These are phyloP conservation scores for Porcisia hertigi DNA, from an alignment of 208 protist genomes.

Conservation along the genomic window DNA sequence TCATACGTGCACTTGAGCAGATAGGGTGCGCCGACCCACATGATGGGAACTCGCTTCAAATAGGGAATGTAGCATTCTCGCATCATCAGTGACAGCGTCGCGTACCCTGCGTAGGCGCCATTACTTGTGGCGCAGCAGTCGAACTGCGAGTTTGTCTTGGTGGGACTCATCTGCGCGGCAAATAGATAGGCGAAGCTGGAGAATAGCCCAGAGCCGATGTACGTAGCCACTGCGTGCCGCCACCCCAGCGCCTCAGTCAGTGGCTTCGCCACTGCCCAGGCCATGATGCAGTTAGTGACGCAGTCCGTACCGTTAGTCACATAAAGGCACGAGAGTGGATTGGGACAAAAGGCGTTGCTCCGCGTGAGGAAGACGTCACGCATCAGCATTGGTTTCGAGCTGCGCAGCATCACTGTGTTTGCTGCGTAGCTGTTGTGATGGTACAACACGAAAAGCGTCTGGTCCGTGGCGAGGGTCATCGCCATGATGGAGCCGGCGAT, in stretches of 20 bases:
- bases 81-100: slow-evolving; percentile 68
- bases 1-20: slow-evolving; percentile 75
- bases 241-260: slow-evolving; percentile 61
- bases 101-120: slow-evolving; percentile 73
- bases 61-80: slow-evolving; percentile 66
- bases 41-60: slow-evolving; percentile 47
- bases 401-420: slow-evolving; percentile 77
- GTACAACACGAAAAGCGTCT: slow-evolving; percentile 76
- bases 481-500: slow-evolving; percentile 56
- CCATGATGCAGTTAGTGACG: slow-evolving; percentile 54
- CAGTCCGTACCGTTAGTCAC: slow-evolving; percentile 57
- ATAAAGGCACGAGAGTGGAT: slow-evolving; percentile 84
- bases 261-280: slow-evolving; percentile 67
- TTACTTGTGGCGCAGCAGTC: slow-evolving; percentile 77
- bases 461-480: slow-evolving; percentile 66
- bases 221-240: slow-evolving; percentile 55
- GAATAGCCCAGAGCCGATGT: slow-evolving; percentile 70
- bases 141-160: slow-evolving; percentile 53
- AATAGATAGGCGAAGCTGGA: slow-evolving; percentile 88
- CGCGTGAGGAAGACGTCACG: slow-evolving; percentile 85
- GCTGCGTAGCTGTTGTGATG: slow-evolving; percentile 85
- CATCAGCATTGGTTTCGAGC: slow-evolving; percentile 83
- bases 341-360: slow-evolving; percentile 53
- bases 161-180: slow-evolving; percentile 45
- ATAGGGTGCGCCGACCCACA: slow-evolving; percentile 62